These are phyloP conservation scores for Scheffersomyces ergatensis DNA, from an alignment of 805 yeast genomes.

Conservation along the genomic window DNA sequence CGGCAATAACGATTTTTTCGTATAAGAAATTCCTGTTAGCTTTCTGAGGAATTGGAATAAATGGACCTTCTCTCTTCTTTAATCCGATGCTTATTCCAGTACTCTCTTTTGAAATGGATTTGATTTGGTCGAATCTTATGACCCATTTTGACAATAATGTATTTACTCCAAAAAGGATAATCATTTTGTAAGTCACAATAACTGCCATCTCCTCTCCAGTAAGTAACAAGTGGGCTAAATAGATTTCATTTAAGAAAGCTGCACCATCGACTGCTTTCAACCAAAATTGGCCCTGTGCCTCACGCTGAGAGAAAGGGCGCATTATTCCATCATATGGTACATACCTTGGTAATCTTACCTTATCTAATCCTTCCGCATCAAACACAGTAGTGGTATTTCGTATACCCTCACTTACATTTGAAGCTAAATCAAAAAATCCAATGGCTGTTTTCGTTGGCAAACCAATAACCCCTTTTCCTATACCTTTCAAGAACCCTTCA, in stretches of 20 bases:
- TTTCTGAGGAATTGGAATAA: constrained; percentile 76
- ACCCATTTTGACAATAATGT: constrained; percentile 68
- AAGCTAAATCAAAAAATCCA: constrained; percentile 90
- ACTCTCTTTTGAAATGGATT: constrained; percentile 69
- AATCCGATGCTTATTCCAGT: constrained; percentile 74
- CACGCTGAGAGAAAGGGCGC: constrained; percentile 73
- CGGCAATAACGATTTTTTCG: constrained; percentile 75
- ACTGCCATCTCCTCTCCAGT: constrained; percentile 80
- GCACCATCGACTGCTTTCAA: constrained; percentile 84
- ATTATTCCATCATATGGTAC: constrained; percentile 70
- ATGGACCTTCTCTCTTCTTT: constrained; percentile 50
- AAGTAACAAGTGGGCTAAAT: constrained; percentile 80
- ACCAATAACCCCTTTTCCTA: constrained; percentile 94
- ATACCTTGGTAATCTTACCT: constrained; percentile 79
- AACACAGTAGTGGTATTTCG: constrained; percentile 88
- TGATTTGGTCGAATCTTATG: constrained; percentile 60
- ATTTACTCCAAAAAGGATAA: constrained; percentile 65
- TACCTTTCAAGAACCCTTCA: constrained; percentile 86
- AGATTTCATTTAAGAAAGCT: constrained; percentile 62
- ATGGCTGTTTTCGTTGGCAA: constrained; percentile 96
- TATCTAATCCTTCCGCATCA: constrained; percentile 72
- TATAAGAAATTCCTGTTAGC: constrained; percentile 65
- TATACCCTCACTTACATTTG: constrained; percentile 91
- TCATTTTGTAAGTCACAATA: constrained; percentile 68
- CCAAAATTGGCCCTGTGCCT: constrained; percentile 94